Percentiles rank a stretch among this genome's conserved stretches.
Evolutionary conservation across 2,329 filamentous ascomycete genomes (phyloP).

Genomic region (Pestalotiopsis sp.): DNA sequence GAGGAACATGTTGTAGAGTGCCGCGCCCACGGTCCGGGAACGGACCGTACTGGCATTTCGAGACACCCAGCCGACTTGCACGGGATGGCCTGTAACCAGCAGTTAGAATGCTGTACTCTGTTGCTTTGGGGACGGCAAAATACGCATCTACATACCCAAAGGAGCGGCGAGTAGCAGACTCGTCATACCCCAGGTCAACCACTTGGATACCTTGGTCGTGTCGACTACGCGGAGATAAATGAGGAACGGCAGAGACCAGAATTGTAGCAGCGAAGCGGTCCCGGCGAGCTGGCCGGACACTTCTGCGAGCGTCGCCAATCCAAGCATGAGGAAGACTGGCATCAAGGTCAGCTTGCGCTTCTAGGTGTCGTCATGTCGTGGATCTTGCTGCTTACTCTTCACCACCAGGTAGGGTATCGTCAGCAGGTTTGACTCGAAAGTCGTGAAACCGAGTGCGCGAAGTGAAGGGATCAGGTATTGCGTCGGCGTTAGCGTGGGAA

Average conservation of each 20-base stretch:
- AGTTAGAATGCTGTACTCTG: not conserved
- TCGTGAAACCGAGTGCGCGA: not conserved
- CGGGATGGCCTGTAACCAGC: constrained; percentile 16
- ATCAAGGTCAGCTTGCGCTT: constrained; percentile 1
- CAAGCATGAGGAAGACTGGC: constrained; percentile 35
- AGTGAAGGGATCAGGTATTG: constrained; percentile 39
- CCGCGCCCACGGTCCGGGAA: constrained; percentile 56
- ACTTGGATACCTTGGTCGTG: constrained; percentile 36
- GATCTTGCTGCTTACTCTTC: constrained; percentile 30
- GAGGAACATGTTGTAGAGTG: constrained; percentile 52
- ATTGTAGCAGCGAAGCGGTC: constrained; percentile 44
- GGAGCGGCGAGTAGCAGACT: constrained; percentile 41
- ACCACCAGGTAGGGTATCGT: constrained; percentile 7
- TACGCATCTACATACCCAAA: constrained; percentile 30
- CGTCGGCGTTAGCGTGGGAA: constrained; percentile 1
- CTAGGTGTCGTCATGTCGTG: too few species aligned
- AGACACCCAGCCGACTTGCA: constrained; percentile 32
- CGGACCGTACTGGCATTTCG: constrained; percentile 60
- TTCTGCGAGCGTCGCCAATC: constrained; percentile 37
- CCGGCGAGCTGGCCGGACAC: constrained; percentile 49
- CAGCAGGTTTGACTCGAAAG: constrained; percentile 7
- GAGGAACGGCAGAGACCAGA: constrained; percentile 63
- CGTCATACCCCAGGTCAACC: constrained; percentile 42
- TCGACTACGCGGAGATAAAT: constrained; percentile 46
- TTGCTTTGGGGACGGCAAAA: constrained; percentile 2